Evolutionary conservation across 495 filamentous ascomycete species (phyloP).

Genomic region (Aspergillus carlsbadensis): DNA sequence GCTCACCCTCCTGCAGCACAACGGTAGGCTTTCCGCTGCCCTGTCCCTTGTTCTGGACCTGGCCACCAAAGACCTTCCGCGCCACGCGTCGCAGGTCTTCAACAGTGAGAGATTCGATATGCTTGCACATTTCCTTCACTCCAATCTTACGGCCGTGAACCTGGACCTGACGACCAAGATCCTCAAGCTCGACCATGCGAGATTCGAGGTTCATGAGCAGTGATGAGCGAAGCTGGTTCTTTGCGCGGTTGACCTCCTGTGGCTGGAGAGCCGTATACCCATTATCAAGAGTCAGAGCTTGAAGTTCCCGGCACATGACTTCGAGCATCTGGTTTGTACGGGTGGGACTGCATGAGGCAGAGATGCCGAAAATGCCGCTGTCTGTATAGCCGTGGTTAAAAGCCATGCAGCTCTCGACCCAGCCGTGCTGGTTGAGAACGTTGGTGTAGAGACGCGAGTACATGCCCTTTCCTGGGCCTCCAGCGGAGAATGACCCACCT

Average conservation of each 20-base stretch:
- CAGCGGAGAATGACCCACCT: slow-evolving; percentile 95
- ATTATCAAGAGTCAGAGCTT: slow-evolving; percentile 68
- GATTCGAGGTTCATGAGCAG: slow-evolving; percentile 97
- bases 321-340: slow-evolving; percentile 80
- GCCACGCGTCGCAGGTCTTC: slow-evolving; percentile 86
- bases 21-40: slow-evolving; percentile 93
- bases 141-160: slow-evolving; percentile 89
- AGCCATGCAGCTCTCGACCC: slow-evolving; percentile 91
- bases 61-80: slow-evolving; percentile 70
- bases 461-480: slow-evolving; percentile 98
- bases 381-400: slow-evolving; percentile 99
- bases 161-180: slow-evolving; percentile 93
- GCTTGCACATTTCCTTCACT: slow-evolving; percentile 86
- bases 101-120: slow-evolving; percentile 80
- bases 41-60: slow-evolving; percentile 69
- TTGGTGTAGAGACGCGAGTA: slow-evolving; percentile 96
- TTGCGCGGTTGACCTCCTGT: slow-evolving; percentile 88
- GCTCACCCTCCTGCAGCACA: slow-evolving; percentile 75
- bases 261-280: slow-evolving; percentile 67
- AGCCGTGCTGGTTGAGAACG: slow-evolving; percentile 94
- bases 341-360: slow-evolving; percentile 75
- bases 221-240: slow-evolving; percentile 91
- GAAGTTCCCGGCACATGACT: slow-evolving; percentile 88
- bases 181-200: slow-evolving; percentile 98
- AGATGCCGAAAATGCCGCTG: slow-evolving; percentile 91